These are phyloP conservation scores for Cercospora zeae-maydis DNA, from an alignment of 2,329 filamentous ascomycete genomes.

Conservation along the genomic window DNA sequence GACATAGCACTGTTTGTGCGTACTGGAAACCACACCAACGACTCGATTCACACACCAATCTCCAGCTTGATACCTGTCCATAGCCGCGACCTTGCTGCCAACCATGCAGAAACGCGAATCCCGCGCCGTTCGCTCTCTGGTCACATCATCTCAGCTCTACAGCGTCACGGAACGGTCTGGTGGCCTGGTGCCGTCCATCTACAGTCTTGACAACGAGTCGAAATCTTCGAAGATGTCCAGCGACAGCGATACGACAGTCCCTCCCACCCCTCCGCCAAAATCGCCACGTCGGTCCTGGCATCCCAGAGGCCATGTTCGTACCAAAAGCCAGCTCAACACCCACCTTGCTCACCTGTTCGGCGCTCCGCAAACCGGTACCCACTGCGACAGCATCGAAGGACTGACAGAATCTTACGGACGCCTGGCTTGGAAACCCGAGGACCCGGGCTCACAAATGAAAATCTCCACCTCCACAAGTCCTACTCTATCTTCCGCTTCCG, in stretches of 20 bases:
- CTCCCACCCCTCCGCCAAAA: background rate
- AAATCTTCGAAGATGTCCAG: background rate
- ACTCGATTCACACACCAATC: background rate
- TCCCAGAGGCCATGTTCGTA: background rate
- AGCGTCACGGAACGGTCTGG: constrained; percentile 5
- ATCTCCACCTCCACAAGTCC: background rate
- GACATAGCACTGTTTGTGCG: background rate
- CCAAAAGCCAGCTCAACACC: constrained; percentile 5
- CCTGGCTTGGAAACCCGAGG: constrained; percentile 6
- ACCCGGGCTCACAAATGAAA: background rate
- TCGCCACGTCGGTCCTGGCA: background rate
- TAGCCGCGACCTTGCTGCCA: background rate
- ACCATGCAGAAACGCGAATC: background rate
- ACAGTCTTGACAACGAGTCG: background rate
- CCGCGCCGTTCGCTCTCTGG: constrained; percentile 4
- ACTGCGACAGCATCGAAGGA: constrained; percentile 1
- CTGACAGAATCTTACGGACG: constrained; percentile 1
- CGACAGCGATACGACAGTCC: background rate
- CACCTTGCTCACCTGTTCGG: constrained; percentile 9
- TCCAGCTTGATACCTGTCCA: background rate
- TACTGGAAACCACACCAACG: background rate
- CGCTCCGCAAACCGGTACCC: background rate
- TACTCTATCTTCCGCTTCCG: background rate
- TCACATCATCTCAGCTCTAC: constrained; percentile 5
- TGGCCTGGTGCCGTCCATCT: background rate